A percentile compares a stretch with the other conserved stretches of the same genome.
These are phyloP conservation scores for Whalleya microplaca DNA, from an alignment of 2,329 filamentous ascomycete genomes.

Conservation along the genomic window DNA sequence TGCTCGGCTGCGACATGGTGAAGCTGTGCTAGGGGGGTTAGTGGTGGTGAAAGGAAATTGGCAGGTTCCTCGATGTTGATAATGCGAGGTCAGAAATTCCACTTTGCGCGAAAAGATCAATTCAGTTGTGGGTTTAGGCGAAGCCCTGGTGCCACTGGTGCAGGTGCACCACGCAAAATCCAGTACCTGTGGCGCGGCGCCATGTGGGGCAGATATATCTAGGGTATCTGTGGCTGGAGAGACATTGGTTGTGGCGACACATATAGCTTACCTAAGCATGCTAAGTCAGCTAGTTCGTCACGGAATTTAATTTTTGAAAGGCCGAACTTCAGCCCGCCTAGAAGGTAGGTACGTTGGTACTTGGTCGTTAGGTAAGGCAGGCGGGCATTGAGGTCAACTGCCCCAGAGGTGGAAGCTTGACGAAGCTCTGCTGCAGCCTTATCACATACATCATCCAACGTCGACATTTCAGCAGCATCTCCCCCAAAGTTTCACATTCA, in stretches of 20 bases:
- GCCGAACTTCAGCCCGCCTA: no score
- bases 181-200: not conserved
- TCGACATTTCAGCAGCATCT: slow-evolving; percentile 8
- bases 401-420: slow-evolving; percentile 27
- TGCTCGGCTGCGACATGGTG: slow-evolving; percentile 74
- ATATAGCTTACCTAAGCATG: no score
- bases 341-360: slow-evolving; percentile 6
- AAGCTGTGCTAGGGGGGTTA: slow-evolving; percentile 51
- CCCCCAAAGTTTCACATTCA: not conserved
- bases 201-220: slow-evolving; percentile 17
- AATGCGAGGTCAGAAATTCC: slow-evolving; percentile 35
- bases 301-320: no score
- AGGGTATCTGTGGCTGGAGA: slow-evolving; percentile 3
- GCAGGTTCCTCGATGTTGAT: slow-evolving; percentile 31
- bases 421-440: slow-evolving; percentile 39
- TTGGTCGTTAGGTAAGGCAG: slow-evolving; percentile 16
- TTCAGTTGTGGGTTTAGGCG: slow-evolving; percentile 39
- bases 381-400: no score
- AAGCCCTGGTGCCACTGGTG: slow-evolving; percentile 38
- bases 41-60: slow-evolving; percentile 34
- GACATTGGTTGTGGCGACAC: no score
- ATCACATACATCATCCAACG: slow-evolving; percentile 6
- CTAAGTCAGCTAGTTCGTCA: no score
- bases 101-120: slow-evolving; percentile 38
- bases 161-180: no score